A percentile compares a stretch with the other conserved stretches of the same genome.
Conservation (phyloP, 2,329 filamentous ascomycete genomes). For the Cercospora sp. region DNA sequence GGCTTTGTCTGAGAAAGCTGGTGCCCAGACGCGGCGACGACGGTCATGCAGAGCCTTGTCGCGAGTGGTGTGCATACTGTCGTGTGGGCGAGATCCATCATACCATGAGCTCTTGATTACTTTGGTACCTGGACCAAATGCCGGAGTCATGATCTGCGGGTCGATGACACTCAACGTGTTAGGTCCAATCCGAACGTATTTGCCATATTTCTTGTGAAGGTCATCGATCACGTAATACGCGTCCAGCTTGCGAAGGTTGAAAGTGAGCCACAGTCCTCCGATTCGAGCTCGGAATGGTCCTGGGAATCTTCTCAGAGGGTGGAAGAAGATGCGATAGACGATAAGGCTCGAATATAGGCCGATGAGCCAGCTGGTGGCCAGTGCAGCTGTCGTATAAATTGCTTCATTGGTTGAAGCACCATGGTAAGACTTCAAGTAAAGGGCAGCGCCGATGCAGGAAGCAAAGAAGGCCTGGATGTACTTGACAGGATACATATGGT, state of each 20-base stretch:
- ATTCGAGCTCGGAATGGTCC: slow-evolving; percentile 40
- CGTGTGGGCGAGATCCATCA: slow-evolving; percentile 36
- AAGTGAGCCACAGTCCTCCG: slow-evolving; percentile 36
- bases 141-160: slow-evolving; percentile 40
- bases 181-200: slow-evolving; percentile 40
- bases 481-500: slow-evolving; percentile 30
- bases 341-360: slow-evolving; percentile 39
- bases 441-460: slow-evolving; percentile 9
- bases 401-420: slow-evolving; percentile 11
- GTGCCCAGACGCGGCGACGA: slow-evolving; percentile 45
- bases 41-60: slow-evolving; percentile 42
- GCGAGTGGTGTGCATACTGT: slow-evolving; percentile 44
- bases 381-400: slow-evolving; percentile 12
- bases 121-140: slow-evolving; percentile 42
- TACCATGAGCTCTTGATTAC: slow-evolving; percentile 49
- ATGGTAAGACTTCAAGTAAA: slow-evolving; percentile 18
- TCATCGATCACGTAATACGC: slow-evolving; percentile 32
- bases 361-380: slow-evolving; percentile 26
- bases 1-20: slow-evolving; percentile 45
- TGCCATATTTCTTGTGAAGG: slow-evolving; percentile 41
- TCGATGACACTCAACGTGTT: slow-evolving; percentile 41
- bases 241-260: slow-evolving; percentile 30
- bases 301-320: slow-evolving; percentile 37
- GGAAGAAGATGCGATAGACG: slow-evolving; percentile 40
- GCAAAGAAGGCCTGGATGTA: slow-evolving; percentile 26